Conservation (phyloP, 2,329 filamentous ascomycete genomes). For the Claviceps cyperi region DNA sequence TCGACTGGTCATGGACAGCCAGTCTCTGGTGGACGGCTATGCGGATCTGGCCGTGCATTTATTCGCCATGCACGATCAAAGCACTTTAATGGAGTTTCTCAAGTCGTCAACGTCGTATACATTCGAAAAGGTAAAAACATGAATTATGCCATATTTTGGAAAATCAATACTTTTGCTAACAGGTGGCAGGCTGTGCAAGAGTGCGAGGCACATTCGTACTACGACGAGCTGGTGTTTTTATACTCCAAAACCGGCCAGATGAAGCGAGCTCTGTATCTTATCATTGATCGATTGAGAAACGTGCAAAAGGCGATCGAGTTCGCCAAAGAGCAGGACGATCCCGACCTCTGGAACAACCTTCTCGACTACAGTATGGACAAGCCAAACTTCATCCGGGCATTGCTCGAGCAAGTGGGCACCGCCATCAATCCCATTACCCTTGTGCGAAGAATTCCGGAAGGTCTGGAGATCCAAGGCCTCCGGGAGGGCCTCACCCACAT, state of each 20-base stretch:
- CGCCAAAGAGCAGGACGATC: conserved; percentile 82
- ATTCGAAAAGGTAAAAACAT: conserved; percentile 51
- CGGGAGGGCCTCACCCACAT: conserved; percentile 79
- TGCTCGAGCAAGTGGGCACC: conserved; percentile 88
- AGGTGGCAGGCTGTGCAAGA: conserved; percentile 47
- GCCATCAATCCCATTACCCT: conserved; percentile 85
- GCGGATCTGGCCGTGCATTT: conserved; percentile 76
- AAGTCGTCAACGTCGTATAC: conserved; percentile 73
- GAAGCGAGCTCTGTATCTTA: conserved; percentile 79
- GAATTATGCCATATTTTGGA: background rate
- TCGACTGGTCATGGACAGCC: conserved; percentile 42
- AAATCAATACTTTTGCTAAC: conserved; percentile 7
- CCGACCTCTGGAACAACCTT: conserved; percentile 87
- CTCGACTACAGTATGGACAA: conserved; percentile 97
- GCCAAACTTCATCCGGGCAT: conserved; percentile 78
- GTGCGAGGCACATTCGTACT: conserved; percentile 68
- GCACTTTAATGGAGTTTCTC: conserved; percentile 74
- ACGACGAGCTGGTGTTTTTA: conserved; percentile 87
- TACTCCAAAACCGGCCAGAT: conserved; percentile 92
- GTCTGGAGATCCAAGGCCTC: conserved; percentile 81
- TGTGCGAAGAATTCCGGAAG: conserved; percentile 80
- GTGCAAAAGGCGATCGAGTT: conserved; percentile 89
- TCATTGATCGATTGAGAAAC: conserved; percentile 84
- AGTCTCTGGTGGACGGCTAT: conserved; percentile 67
- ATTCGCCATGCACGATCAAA: conserved; percentile 71